phyloP scores from a whole-genome alignment of 306 rosid genomes.

The Heteromeles arbutifolia region DNA sequence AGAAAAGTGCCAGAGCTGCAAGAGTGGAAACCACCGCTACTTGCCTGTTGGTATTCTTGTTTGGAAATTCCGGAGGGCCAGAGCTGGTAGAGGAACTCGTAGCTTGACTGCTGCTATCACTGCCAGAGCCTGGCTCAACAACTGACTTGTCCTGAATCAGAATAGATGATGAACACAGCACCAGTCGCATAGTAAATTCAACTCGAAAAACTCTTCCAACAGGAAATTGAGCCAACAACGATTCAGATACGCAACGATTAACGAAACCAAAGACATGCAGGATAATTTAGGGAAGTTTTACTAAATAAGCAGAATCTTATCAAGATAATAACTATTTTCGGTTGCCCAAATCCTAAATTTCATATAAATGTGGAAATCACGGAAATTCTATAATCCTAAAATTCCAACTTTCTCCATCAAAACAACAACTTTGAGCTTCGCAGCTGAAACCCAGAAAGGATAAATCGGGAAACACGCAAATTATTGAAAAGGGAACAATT shows the following conservation, averaged over 20 bases:
- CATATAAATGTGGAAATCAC: not conserved
- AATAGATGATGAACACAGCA: not conserved
- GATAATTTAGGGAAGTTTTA: not conserved
- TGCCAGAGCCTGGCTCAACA: slow-evolving; percentile 32
- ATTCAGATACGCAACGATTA: not conserved
- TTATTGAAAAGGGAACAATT: not conserved
- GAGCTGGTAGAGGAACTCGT: slow-evolving; percentile 27
- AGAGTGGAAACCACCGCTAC: slow-evolving; percentile 59
- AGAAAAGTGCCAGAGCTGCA: slow-evolving; percentile 72
- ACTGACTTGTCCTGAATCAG: slow-evolving; percentile 32
- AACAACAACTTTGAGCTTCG: not conserved
- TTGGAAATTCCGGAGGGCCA: slow-evolving; percentile 52
- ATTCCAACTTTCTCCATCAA: not conserved
- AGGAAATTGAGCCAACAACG: not conserved
- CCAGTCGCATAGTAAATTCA: not conserved
- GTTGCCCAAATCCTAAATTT: not conserved
- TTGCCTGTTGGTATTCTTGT: slow-evolving; percentile 48
- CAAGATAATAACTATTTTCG: not conserved
- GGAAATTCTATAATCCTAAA: not conserved
- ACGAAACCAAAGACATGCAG: not conserved
- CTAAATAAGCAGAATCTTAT: too few species aligned
- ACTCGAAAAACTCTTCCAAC: not conserved
- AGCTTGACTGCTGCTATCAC: slow-evolving; percentile 22
- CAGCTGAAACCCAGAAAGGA: slow-evolving; percentile 1
- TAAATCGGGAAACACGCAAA: not conserved